A percentile compares a stretch with the other conserved stretches of the same genome.
Conservation (phyloP, 108 stramenopile species). For the Cyclotella distinguenda region DNA sequence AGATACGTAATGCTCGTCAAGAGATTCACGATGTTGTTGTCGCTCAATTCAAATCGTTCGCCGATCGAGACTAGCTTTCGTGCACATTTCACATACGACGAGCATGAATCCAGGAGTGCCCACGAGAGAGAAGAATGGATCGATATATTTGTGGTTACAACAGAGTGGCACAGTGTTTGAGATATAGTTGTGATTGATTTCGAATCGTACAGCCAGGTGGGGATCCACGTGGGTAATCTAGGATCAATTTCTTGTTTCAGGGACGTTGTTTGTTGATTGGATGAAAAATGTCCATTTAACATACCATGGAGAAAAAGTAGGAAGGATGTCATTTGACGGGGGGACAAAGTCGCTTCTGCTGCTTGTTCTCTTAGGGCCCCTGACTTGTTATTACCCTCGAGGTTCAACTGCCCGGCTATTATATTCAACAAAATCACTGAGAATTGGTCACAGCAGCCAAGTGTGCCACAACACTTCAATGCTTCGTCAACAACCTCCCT, state of each 20-base stretch:
- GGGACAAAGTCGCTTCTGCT: conserved; percentile 9
- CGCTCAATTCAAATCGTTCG: conserved; percentile 6
- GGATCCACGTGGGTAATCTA: conserved; percentile 1
- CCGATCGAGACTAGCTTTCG: not conserved
- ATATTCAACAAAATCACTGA: conserved; percentile 6
- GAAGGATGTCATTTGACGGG: conserved; percentile 24
- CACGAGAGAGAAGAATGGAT: conserved; percentile 27
- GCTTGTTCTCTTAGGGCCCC: not conserved
- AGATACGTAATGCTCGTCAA: conserved; percentile 31
- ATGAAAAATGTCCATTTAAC: conserved; percentile 32
- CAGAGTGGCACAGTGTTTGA: conserved; percentile 2
- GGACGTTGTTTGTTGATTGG: conserved; percentile 7
- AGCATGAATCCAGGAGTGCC: conserved; percentile 33
- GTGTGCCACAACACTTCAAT: conserved; percentile 17
- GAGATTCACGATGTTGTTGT: conserved; percentile 11
- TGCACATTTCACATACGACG: conserved; percentile 22
- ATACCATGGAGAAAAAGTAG: conserved; percentile 37
- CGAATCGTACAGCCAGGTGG: conserved; percentile 27
- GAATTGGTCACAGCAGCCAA: conserved; percentile 25
- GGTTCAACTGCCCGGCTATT: not conserved
- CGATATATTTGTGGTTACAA: conserved; percentile 13
- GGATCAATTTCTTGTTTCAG: conserved; percentile 21
- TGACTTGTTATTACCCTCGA: not conserved
- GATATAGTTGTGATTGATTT: conserved; percentile 6
- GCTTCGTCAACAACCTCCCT: conserved; percentile 35